Percentiles rank a stretch among this genome's conserved stretches.
Conservation (phyloP, 2,329 filamentous ascomycete genomes). For the Paracoccidioides brasiliensis region DNA sequence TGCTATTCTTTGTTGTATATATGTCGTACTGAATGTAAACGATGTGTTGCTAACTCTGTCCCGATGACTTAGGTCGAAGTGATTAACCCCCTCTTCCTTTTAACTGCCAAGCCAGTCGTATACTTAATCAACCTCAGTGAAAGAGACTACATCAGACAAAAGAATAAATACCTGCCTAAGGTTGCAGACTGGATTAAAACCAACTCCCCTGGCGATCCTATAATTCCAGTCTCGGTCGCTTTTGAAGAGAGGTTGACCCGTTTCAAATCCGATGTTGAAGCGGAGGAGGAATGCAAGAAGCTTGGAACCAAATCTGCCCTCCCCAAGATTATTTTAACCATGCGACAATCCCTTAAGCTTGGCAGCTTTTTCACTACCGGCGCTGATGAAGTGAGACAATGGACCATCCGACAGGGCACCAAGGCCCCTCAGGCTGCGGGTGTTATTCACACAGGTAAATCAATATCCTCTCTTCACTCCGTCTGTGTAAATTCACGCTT, state of each 20-base stretch:
- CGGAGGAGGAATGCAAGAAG: slow-evolving; percentile 74
- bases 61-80: slow-evolving; percentile 61
- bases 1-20: slow-evolving; percentile 10
- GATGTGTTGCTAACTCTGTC: slow-evolving; percentile 4
- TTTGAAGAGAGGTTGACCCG: slow-evolving; percentile 85
- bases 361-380: slow-evolving; percentile 96
- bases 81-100: slow-evolving; percentile 90
- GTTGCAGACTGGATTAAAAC: slow-evolving; percentile 93
- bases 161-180: slow-evolving; percentile 97
- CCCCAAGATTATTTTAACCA: slow-evolving; percentile 81
- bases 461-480: not conserved
- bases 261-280: slow-evolving; percentile 65
- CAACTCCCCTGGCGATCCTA: slow-evolving; percentile 72
- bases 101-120: slow-evolving; percentile 93
- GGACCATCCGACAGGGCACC: slow-evolving; percentile 89
- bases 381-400: slow-evolving; percentile 91
- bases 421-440: slow-evolving; percentile 97
- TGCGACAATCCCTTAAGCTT: slow-evolving; percentile 83
- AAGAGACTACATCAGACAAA: slow-evolving; percentile 93
- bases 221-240: slow-evolving; percentile 83
- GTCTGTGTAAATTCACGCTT: not conserved
- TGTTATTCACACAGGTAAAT: slow-evolving; percentile 69
- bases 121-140: slow-evolving; percentile 96
- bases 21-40: slow-evolving; percentile 7
- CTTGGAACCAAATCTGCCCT: slow-evolving; percentile 76